Conservation (phyloP, 2,329 filamentous ascomycete genomes). For the Botrytis hyacinthi region DNA sequence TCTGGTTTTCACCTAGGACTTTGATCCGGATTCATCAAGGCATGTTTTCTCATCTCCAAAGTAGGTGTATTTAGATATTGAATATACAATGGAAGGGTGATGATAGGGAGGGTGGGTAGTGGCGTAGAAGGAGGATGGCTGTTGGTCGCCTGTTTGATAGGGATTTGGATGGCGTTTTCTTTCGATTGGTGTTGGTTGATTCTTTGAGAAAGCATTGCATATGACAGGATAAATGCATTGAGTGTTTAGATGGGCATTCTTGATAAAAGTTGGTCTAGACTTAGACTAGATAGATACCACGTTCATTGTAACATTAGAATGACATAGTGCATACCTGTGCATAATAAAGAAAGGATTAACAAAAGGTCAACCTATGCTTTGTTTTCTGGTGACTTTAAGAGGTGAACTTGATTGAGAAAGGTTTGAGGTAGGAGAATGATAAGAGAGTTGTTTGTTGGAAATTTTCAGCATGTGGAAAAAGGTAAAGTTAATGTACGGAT, state of each 20-base stretch:
- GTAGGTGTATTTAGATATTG: not conserved
- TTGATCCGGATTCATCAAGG: conserved; percentile 10
- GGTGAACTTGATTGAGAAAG: not conserved
- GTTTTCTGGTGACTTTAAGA: not conserved
- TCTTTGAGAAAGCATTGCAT: not conserved
- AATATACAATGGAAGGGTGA: not conserved
- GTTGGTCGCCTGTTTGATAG: not conserved
- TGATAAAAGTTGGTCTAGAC: not conserved
- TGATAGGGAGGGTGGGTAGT: not conserved
- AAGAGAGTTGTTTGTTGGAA: not conserved
- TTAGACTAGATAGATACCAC: not conserved
- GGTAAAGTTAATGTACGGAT: too few species aligned
- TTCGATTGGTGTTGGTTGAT: not conserved
- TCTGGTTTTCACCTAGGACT: conserved; percentile 15
- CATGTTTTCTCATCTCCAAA: not conserved
- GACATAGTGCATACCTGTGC: not conserved
- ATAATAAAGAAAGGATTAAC: not conserved
- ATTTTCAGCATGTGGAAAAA: not conserved
- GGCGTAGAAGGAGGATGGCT: not conserved
- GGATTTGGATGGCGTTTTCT: not conserved
- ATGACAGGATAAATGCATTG: not conserved
- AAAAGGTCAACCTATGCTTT: not conserved
- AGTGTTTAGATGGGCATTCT: not conserved
- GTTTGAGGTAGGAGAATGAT: not conserved
- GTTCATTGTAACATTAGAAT: conserved; percentile 11